Base-by-base conservation (phyloP, 163 green algal genomes). In the Scenedesmus sp. region DNA sequence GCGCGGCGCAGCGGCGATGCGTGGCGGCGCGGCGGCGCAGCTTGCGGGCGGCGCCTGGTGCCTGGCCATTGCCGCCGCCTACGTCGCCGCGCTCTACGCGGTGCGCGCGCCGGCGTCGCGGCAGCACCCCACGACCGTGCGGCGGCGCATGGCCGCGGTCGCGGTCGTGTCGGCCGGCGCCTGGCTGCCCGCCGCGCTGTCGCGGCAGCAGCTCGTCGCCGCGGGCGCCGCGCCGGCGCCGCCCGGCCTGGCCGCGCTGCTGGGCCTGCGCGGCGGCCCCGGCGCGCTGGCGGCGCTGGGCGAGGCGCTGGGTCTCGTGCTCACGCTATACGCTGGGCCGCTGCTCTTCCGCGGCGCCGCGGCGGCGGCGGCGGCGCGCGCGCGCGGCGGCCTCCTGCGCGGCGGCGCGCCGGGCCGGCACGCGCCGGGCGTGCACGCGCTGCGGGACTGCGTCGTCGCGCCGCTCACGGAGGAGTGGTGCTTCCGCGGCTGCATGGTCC, bases 401-500 rank as follows among this genome's bases (percentile, higher is more conserved):
- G 10, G 50, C 10, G 10, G 50, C 20, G 10, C n/a, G n/a, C n/a
- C n/a, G n/a, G n/a, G n/a, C n/a, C n/a, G n/a, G n/a, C n/a, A n/a
- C 4, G 9, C 5, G 33, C 51, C 26, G 50, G 24, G 50, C 18
- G 18, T 77, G 18, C 53, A 64, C 6, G 34, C 33, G 4, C 4
- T 67, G 20, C 62, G 75, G 17, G 65, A 83, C 33, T 63, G 20
- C n/a, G 24, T 76, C 24, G 48, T 83, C 10, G 86, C 91, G 0
- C 94, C 94, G 0, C 3, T 97, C 26, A 88, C 85, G 0, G 94
- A 98, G 84, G 94, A 98, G 84, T 93, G 92, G 39, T 88, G 89
- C 36, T 98, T 98, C 82, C 84, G 94, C 7, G 87, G 85, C 18
- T 95, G 93, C 81, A 92, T 97, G 81, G 76, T 82, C 20, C 87